Evolutionary conservation across 139 green algal genomes (phyloP), one percentile per base, ranked within the genome.

Genomic region (Chlorella sp.): DNA sequence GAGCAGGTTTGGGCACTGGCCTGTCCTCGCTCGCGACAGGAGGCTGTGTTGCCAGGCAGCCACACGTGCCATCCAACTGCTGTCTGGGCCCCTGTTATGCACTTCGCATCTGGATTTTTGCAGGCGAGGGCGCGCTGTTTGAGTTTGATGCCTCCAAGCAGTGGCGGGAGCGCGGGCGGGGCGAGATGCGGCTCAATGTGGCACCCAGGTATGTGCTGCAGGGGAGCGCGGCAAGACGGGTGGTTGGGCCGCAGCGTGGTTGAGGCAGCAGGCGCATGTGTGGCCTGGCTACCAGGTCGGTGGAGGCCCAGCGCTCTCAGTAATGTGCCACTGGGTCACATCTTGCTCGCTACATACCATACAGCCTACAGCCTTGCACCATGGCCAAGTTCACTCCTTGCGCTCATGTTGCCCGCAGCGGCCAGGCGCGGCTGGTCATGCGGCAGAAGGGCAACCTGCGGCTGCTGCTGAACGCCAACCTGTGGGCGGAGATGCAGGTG

Each of bases 381-480:
- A n/a, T 51, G 44, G 44, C 44, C 44, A 51, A 51, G 44, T 9
- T 9, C 6, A 51, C 44, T n/a, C n/a, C n/a, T n/a, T n/a, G n/a
- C 23, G 51, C 30, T 69, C 16, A 30, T n/a, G 51, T 44, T 41
- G 28, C 72, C 38, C 74, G 60, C 92, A 88, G 76, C 60, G 76
- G 76, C 57, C 76, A 82, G 72, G 93, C 89, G 26, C 90, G 96
- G 60, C 78, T 99, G 68, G 90, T 99, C n/a, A 99, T 99, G 96
- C 90, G 96, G 36, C 90, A 97, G 75, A 84, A 88, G 23, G 96
- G 94, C 63, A 98, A 96, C 88, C 90, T 96, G 60, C 88, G 93
- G 26, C 92, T 99, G 71, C 89, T 99, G 80, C 89, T 99, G 11
- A 99, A 99, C 75, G 96, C 96, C 13, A 94, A 92, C 41, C 84